These are phyloP conservation scores for Capronia coronata DNA, from an alignment of 2,329 filamentous ascomycete species.

Conservation along the genomic window DNA sequence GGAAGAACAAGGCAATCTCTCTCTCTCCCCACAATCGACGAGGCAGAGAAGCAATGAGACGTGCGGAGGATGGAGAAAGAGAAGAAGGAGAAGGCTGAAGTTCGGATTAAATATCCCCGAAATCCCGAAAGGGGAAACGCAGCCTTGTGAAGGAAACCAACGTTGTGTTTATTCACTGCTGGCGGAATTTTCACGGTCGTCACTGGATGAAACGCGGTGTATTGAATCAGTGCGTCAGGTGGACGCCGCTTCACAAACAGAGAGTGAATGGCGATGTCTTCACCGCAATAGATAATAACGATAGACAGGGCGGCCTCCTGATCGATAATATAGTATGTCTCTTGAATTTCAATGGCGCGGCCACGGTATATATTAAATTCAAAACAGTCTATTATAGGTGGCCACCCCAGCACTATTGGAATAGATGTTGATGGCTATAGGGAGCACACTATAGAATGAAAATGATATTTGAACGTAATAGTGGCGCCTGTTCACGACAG, in stretches of 20 bases:
- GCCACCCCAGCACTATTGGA: neutral
- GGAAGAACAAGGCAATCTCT: neutral
- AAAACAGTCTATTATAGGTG: neutral
- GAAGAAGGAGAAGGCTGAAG: neutral
- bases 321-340: neutral
- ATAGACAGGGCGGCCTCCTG: neutral
- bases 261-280: neutral
- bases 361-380: neutral
- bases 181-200: neutral
- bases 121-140: conserved; percentile 7
- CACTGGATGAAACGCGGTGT: neutral
- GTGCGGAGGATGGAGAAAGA: neutral
- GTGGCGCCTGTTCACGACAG: too few species aligned
- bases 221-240: neutral
- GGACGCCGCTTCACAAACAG: neutral
- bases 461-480: too few species aligned
- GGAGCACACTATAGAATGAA: too few species aligned
- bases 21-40: neutral
- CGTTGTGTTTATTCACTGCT: neutral
- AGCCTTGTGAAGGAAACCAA: too few species aligned
- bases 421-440: too few species aligned
- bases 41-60: neutral
- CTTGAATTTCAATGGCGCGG: neutral
- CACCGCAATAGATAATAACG: neutral
- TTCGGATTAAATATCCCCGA: conserved; percentile 13